Conservation (phyloP, 176 grass and related monocot species). For the Typha latifolia region DNA sequence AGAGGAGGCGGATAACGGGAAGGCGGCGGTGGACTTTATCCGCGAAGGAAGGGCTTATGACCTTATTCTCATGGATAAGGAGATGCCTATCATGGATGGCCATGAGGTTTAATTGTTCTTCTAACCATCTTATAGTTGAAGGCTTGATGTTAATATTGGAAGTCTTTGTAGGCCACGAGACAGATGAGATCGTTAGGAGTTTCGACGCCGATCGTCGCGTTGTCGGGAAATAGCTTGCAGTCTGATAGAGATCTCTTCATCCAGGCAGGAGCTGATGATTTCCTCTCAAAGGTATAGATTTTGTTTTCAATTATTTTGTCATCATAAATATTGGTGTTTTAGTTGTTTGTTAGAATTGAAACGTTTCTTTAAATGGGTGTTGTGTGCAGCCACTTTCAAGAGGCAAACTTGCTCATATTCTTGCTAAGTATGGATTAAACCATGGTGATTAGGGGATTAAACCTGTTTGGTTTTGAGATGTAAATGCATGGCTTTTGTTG, state of each 20-base stretch:
- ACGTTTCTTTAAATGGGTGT: background rate
- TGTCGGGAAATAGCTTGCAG: conserved; percentile 43
- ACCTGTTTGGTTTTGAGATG: conserved; percentile 26
- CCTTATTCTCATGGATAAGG: conserved; percentile 54
- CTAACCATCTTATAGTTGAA: background rate
- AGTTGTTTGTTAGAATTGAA: background rate
- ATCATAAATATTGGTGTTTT: background rate
- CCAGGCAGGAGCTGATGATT: conserved; percentile 48
- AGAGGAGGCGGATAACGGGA: conserved; percentile 39
- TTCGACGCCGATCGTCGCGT: conserved; percentile 46
- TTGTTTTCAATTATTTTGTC: background rate
- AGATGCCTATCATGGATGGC: conserved; percentile 59
- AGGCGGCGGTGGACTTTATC: conserved; percentile 35
- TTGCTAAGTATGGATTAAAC: conserved; percentile 34
- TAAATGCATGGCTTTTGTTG: too few relatives aligned
- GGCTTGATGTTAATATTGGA: background rate
- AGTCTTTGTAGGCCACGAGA: conserved; percentile 34
- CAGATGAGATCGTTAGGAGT: conserved; percentile 45
- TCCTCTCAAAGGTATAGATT: conserved; percentile 39
- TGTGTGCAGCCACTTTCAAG: conserved; percentile 43
- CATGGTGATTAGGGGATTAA: conserved; percentile 14
- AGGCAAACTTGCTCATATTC: conserved; percentile 33
- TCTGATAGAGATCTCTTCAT: conserved; percentile 52
- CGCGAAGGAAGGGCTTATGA: conserved; percentile 20
- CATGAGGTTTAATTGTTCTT: conserved; percentile 33